Conservation (phyloP, 2,329 filamentous ascomycete genomes). For the Verticillium nonalfalfae region DNA sequence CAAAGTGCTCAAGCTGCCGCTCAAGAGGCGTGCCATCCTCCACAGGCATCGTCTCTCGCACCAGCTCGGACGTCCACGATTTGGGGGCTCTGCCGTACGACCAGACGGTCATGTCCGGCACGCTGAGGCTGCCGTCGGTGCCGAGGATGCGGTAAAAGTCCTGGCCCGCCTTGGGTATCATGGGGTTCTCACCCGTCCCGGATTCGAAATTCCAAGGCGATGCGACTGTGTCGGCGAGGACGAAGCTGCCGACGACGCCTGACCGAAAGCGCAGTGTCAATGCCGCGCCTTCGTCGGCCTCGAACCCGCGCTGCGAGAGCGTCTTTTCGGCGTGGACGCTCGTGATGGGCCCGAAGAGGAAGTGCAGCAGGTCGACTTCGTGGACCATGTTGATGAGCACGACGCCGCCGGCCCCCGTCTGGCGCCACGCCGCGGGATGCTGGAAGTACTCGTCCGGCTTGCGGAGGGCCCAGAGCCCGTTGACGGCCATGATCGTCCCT, state of each 20-base stretch:
- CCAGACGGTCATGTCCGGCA: conserved; percentile 45
- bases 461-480: conserved; percentile 45
- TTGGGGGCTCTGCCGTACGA: conserved; percentile 33
- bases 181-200: conserved; percentile 52
- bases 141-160: conserved; percentile 52
- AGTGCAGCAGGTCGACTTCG: conserved; percentile 52
- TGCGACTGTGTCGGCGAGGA: conserved; percentile 45
- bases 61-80: conserved; percentile 33
- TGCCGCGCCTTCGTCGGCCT: conserved; percentile 50
- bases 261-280: conserved; percentile 45
- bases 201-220: conserved; percentile 49
- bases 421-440: conserved; percentile 39
- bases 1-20: conserved; percentile 43
- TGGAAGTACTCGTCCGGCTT: conserved; percentile 48
- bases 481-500: conserved; percentile 43
- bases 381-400: conserved; percentile 56
- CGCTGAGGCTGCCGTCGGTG: conserved; percentile 40
- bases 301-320: conserved; percentile 32
- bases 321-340: conserved; percentile 44
- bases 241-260: conserved; percentile 49
- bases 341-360: conserved; percentile 45
- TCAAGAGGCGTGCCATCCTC: conserved; percentile 36
- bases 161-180: conserved; percentile 32
- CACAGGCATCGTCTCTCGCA: conserved; percentile 17
- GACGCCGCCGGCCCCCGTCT: conserved; percentile 33